Evolutionary conservation across 257 asterid species (phyloP).

Genomic region (Salvia rosmarinus): DNA sequence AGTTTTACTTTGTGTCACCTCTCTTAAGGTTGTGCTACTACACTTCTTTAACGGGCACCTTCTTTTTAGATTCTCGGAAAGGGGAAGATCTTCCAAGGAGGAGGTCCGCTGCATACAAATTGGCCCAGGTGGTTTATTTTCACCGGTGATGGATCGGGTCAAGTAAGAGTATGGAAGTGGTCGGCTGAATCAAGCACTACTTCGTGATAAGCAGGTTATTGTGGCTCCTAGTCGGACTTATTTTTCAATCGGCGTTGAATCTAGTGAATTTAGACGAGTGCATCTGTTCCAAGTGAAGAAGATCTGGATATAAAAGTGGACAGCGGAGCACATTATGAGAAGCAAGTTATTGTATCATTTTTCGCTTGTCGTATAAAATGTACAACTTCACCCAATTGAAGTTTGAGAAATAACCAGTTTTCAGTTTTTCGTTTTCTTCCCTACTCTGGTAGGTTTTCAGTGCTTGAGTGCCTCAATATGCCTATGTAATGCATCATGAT

Average conservation of each 20-base stretch:
- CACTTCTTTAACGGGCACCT: neutral
- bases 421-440: neutral
- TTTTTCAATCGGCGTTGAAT: neutral
- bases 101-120: slow-evolving; percentile 79
- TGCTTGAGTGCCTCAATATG: neutral
- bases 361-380: neutral
- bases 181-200: slow-evolving; percentile 51
- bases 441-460: neutral
- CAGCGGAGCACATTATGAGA: slow-evolving; percentile 14
- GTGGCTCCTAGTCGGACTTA: neutral
- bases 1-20: slow-evolving; percentile 34
- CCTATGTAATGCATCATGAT: slow-evolving; percentile 1
- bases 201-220: slow-evolving; percentile 25
- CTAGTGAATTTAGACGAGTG: slow-evolving; percentile 8
- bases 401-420: slow-evolving; percentile 21
- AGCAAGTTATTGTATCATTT: slow-evolving; percentile 15
- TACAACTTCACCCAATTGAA: slow-evolving; percentile 5
- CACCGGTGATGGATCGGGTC: slow-evolving; percentile 93
- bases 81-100: slow-evolving; percentile 80
- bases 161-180: slow-evolving; percentile 92
- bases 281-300: neutral
- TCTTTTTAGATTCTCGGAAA: slow-evolving; percentile 65
- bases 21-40: slow-evolving; percentile 3
- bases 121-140: slow-evolving; percentile 91
- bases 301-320: neutral